These are phyloP conservation scores for Phaeophleospora eucalypticola DNA, from an alignment of 2,329 filamentous ascomycete genomes.

Conservation along the genomic window DNA sequence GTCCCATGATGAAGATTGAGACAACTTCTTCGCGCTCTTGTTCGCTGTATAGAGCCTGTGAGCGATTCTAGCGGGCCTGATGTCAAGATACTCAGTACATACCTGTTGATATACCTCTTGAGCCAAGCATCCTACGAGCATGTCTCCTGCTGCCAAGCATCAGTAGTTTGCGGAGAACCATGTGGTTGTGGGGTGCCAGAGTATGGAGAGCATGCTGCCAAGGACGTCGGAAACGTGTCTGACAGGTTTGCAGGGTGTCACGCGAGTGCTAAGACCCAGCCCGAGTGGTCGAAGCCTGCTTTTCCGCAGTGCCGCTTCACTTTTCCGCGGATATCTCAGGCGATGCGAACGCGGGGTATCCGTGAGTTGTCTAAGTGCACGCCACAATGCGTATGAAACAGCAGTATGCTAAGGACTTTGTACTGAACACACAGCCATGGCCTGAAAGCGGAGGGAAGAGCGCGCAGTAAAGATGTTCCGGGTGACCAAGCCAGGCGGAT, in stretches of 20 bases:
- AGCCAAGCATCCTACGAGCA: background rate
- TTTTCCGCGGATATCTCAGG: too few relatives aligned
- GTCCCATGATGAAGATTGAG: background rate
- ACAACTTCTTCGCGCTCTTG: too few relatives aligned
- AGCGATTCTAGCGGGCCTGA: background rate
- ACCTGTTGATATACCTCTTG: background rate
- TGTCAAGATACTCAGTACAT: background rate
- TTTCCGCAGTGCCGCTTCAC: too few relatives aligned
- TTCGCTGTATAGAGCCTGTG: background rate
- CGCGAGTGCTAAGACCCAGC: background rate
- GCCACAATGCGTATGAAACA: too few relatives aligned
- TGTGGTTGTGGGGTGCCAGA: background rate
- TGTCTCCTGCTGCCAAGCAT: background rate
- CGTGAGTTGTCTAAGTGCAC: too few relatives aligned
- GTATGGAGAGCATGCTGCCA: background rate
- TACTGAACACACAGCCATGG: too few relatives aligned
- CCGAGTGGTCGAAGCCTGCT: too few relatives aligned
- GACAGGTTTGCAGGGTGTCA: background rate
- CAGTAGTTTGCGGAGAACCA: slow-evolving; percentile 5
- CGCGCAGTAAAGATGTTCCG: too few relatives aligned
- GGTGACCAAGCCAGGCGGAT: too few relatives aligned
- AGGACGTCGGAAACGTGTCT: background rate
- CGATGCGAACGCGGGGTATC: too few relatives aligned
- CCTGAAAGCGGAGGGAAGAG: too few relatives aligned
- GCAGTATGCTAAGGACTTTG: too few relatives aligned